Evolutionary conservation across 1,139 yeast species (phyloP), one percentile per base, ranked within the genome.

Genomic region (Hemisphaericaspora xylanilytica): DNA sequence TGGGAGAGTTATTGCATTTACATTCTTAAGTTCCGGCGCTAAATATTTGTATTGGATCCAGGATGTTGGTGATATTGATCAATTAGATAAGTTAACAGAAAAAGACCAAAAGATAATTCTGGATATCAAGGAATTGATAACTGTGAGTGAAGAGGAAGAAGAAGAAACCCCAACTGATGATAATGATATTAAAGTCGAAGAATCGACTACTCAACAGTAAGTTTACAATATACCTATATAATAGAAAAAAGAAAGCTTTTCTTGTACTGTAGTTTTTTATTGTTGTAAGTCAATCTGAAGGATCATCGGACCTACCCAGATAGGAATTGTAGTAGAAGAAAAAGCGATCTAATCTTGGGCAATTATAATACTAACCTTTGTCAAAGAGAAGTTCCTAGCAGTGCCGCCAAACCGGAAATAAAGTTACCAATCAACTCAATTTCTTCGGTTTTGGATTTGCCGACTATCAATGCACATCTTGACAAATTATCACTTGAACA

Each of bases 41-140:
- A 84, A 83, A 58, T 78, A 79, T 55, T 71, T 90, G 61, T 92
- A 83, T 63, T 92, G 98, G 98, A 70, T 92, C 64, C 98, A 92
- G 63, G 89, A 85, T 49, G 71, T 77, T 28, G 83, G 85, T 33
- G 88, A 81, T 51, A 80, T 78, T 44, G 78, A 73, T 42, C 71
- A 73, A 28, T 81, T 79, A 42, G 80, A 76, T 45, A 74, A 76
- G 54, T 74, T 85, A 62, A 81, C 85, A 22, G 75, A 67, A 26
- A 77, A 78, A 52, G 96, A 89, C 59, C 57, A 68, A 48, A 68
- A 68, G 38, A 65, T 84, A 32, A 59, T 73, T 29, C 70, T 67
- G 28, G 71, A 73, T 49, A 74, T 88, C 46, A 65, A 73, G 41
- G 76, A 75, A 30, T 63, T 85, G 46, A 70, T 88, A 43, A 50